Base-by-base conservation (phyloP, 352 stramenopile genomes). In the Pythium plurisporium region DNA sequence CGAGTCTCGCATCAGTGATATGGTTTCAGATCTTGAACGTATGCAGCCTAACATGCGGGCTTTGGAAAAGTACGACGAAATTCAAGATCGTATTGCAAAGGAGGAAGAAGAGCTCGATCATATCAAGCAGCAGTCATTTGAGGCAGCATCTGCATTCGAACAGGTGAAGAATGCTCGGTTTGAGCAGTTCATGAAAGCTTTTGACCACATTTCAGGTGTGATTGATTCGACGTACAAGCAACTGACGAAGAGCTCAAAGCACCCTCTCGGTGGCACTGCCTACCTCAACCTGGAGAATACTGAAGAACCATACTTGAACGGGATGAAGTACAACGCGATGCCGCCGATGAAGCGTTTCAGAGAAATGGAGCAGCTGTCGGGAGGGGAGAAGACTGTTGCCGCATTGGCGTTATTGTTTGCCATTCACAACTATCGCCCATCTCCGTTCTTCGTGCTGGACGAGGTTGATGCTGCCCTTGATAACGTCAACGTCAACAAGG, bases 261-360 rank as follows among this genome's bases (percentile, higher is more conserved):
- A 99, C 69, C 95, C 95, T 17, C 76, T 98, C 10, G 94, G 94
- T 27, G 94, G 94, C 30, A 97, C 99, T 74, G 98, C 98, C 6
- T 97, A 99, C 67, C 72, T 99, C 19, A 97, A 99, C 66, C 91
- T 99, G 19, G 96, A 99, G 8, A 97, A 99, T 68, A 99, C 95
- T 6, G 70, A 99, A 40, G 97, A 99, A 76, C 98, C 98, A 33
- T 99, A 99, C 77, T 98, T 93, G 3, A 96, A 99, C 67, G 98
- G 97, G 30, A 97, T 99, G 50, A 96, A 99, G 2, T 99, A 99
- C 70, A 99, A 91, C 56, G 98, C 99, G 22, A 85, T 97, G 11
- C 97, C 97, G 46, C 98, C 96, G 2, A 99, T 99, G 77, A 99
- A 99, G 81, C 98, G 89, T 42, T 99, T 97, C 97, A 99, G 99